Percentiles rank a stretch among this genome's conserved stretches.
Evolutionary conservation across 768 basidiomycete genomes (phyloP).

Genomic region (Agrocybe chaxingu): DNA sequence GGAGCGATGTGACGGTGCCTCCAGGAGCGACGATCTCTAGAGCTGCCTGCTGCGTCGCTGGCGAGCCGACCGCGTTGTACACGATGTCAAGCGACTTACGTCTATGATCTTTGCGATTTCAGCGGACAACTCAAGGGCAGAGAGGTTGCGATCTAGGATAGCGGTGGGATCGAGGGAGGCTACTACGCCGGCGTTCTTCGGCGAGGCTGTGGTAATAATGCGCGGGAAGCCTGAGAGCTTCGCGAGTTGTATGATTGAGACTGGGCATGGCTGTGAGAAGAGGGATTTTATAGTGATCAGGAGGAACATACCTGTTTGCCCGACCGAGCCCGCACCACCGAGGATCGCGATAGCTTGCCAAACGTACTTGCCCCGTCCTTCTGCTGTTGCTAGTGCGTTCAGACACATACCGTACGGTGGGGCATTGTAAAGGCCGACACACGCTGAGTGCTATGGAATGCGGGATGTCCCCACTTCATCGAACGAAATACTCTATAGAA

Average conservation of each 20-base stretch:
- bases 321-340: conserved; percentile 28
- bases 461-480: conserved; percentile 33
- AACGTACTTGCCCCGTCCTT: neutral
- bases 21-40: conserved; percentile 1
- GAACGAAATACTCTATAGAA: conserved; percentile 17
- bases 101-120: conserved; percentile 19
- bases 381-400: neutral
- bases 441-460: conserved; percentile 24
- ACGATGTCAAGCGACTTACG: conserved; percentile 1
- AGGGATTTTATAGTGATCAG: conserved; percentile 13
- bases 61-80: neutral
- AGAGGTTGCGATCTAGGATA: conserved; percentile 30
- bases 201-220: conserved; percentile 38
- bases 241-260: conserved; percentile 11
- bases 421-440: conserved; percentile 25
- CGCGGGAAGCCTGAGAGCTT: conserved; percentile 34
- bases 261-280: no score
- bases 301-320: conserved; percentile 28
- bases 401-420: conserved; percentile 16
- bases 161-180: conserved; percentile 34
- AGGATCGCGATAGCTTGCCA: conserved; percentile 15
- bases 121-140: neutral
- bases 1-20: neutral
- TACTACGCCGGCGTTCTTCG: conserved; percentile 27
- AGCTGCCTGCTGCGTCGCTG: conserved; percentile 1